Conservation (phyloP, 2,329 filamentous ascomycete species). For the Pseudocercospora musae region DNA sequence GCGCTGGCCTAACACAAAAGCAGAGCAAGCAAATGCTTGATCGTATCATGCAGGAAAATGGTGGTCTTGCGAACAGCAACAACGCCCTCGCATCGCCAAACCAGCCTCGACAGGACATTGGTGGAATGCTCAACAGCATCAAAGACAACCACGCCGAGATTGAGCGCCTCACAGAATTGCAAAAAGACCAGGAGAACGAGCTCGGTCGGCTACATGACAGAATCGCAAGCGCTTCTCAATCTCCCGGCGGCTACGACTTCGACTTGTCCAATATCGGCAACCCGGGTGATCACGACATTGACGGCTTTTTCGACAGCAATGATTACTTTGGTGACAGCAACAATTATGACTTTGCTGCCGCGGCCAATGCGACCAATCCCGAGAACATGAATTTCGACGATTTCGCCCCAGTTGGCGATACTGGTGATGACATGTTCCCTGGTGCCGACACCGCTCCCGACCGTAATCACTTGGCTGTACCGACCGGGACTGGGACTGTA, state of each 20-base stretch:
- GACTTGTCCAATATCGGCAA: slow-evolving; percentile 7
- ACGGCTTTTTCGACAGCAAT: slow-evolving; percentile 8
- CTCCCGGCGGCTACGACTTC: slow-evolving; percentile 1
- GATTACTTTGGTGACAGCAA: slow-evolving; percentile 10
- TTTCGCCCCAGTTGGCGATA: slow-evolving; percentile 7
- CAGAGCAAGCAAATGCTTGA: slow-evolving; percentile 48
- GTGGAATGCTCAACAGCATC: slow-evolving; percentile 57
- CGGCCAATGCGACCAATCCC: slow-evolving; percentile 17
- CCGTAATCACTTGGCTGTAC: slow-evolving; percentile 10
- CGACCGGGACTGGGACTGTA: slow-evolving; percentile 31
- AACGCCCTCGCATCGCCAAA: slow-evolving; percentile 57
- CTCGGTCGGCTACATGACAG: slow-evolving; percentile 9
- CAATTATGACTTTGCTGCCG: slow-evolving; percentile 30
- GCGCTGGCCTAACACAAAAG: slow-evolving; percentile 46
- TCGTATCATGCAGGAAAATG: slow-evolving; percentile 45
- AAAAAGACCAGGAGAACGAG: slow-evolving; percentile 66
- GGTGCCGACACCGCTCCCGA: neutral
- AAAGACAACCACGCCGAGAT: slow-evolving; percentile 70
- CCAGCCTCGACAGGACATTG: slow-evolving; percentile 49
- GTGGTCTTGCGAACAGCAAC: slow-evolving; percentile 43
- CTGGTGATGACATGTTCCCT: slow-evolving; percentile 14
- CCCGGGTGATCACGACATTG: slow-evolving; percentile 3
- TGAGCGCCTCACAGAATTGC: slow-evolving; percentile 72
- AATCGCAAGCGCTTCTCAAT: neutral
- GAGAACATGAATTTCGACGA: slow-evolving; percentile 7